Base-by-base conservation (phyloP, 192 early-diverging fungal genomes). In the Coemansia sp. region DNA sequence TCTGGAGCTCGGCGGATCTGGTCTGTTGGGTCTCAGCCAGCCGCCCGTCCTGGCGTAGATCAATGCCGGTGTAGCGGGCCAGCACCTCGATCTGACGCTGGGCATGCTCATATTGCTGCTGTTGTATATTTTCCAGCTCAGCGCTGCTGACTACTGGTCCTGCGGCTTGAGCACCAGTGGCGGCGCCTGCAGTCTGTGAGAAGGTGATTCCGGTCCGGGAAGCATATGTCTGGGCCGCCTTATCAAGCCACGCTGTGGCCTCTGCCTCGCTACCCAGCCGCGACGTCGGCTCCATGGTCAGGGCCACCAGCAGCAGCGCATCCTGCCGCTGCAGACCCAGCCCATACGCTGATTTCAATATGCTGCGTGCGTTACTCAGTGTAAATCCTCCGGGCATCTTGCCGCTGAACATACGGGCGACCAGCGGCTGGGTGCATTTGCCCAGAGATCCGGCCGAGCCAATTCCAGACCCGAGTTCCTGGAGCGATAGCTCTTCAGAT, bases 381-480 rank as follows among this genome's bases (percentile, higher is more conserved):
- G 82, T 80, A 60, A 91, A 97, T 25, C 94, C 90, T 67, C 87
- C 90, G 42, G 94, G 89, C 88, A 97, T 91, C 78, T 92, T 97
- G 68, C 75, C 73, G 64, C 78, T 75, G 33, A 97, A 78, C 72
- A 97, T 67, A 55, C 88, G 85, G 39, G 84, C 64, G 25, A 92
- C 67, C 30, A 93, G 64, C 5, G 79, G 72, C 44, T 67, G 82
- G 20, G 84, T 81, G 47, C 87, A 85, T 76, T 92, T 94, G 40
- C 94, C 94, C 12, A 96, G 77, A 20, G 71, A 20, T 12, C 86
- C 88, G 55, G 72, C 72, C 1, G 62, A 51, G 33, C 78, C 78
- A 30, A 96, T 54, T 10, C 79, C 68, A 13, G 80, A 62, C 18
- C 79, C 83, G n/a, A 93, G 80, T 50, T 94, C 91, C 21, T 78